Percentiles rank a stretch among this genome's conserved stretches.
phyloP scores from a whole-genome alignment of 495 filamentous ascomycete genomes.

The Penicillium fimorum region DNA sequence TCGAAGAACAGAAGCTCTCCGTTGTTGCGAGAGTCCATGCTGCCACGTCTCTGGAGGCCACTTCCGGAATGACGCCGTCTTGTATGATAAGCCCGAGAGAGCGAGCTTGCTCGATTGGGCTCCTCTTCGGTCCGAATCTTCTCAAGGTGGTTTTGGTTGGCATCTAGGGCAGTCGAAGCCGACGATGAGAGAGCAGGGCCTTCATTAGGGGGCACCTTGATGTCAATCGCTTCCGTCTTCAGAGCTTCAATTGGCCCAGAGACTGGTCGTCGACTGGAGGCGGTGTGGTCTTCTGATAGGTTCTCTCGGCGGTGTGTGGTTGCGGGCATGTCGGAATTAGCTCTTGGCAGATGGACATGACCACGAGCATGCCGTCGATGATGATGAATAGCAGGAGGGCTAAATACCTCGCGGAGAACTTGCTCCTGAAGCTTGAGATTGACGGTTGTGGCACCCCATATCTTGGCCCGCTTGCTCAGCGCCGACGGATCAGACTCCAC shows the following conservation, averaged over 20 bases:
- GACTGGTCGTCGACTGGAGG: slow-evolving; percentile 24
- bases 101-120: slow-evolving; percentile 32
- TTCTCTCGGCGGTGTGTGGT: slow-evolving; percentile 28
- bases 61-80: slow-evolving; percentile 76
- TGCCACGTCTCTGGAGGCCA: slow-evolving; percentile 66
- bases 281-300: slow-evolving; percentile 33
- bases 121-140: slow-evolving; percentile 33
- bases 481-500: slow-evolving; percentile 19
- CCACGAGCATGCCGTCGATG: slow-evolving; percentile 61
- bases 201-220: slow-evolving; percentile 24
- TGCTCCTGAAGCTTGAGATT: slow-evolving; percentile 86
- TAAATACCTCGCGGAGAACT: slow-evolving; percentile 91
- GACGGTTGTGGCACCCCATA: slow-evolving; percentile 94
- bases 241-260: slow-evolving; percentile 17
- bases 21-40: slow-evolving; percentile 56
- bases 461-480: slow-evolving; percentile 52
- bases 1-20: slow-evolving; percentile 81
- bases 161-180: slow-evolving; percentile 42
- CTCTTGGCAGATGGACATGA: slow-evolving; percentile 54
- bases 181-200: slow-evolving; percentile 42
- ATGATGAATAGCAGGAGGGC: slow-evolving; percentile 73
- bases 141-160: slow-evolving; percentile 36
- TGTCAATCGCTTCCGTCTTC: slow-evolving; percentile 34
- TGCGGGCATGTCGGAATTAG: slow-evolving; percentile 35
- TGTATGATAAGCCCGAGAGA: slow-evolving; percentile 30